A percentile compares a stretch with the other conserved stretches of the same genome.
These are phyloP conservation scores for Blastobotrys mokoenaii DNA, from an alignment of 805 yeast species.

Conservation along the genomic window DNA sequence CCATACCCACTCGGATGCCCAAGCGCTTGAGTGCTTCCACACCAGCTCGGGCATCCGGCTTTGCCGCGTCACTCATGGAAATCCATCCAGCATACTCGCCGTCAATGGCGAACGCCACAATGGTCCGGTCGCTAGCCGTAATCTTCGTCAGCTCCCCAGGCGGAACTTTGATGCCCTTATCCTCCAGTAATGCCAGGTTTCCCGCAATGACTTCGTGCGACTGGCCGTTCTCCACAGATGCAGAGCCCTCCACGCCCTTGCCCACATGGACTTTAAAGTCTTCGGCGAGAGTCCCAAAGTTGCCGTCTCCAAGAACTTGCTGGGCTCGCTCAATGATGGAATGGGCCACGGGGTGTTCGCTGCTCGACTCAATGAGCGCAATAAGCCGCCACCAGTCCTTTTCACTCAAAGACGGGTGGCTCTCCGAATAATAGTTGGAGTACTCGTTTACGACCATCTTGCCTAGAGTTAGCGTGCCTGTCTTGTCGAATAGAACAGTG, in stretches of 20 bases:
- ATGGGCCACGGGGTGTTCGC: slow-evolving; percentile 84
- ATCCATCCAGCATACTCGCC: slow-evolving; percentile 53
- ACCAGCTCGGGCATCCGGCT: slow-evolving; percentile 55
- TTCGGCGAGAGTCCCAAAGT: slow-evolving; percentile 6
- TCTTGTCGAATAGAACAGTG: slow-evolving; percentile 79
- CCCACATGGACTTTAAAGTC: slow-evolving; percentile 26
- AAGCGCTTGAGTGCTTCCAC: slow-evolving; percentile 43
- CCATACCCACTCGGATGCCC: slow-evolving; percentile 66
- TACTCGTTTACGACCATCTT: slow-evolving; percentile 43
- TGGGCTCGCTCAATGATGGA: slow-evolving; percentile 46
- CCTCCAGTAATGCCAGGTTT: background rate
- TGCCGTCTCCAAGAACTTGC: slow-evolving; percentile 3
- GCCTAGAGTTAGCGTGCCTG: slow-evolving; percentile 92
- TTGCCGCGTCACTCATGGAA: slow-evolving; percentile 59
- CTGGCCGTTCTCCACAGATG: slow-evolving; percentile 7
- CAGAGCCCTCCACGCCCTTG: slow-evolving; percentile 27
- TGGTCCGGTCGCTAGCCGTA: slow-evolving; percentile 32
- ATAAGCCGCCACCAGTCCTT: slow-evolving; percentile 42
- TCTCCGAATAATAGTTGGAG: slow-evolving; percentile 9
- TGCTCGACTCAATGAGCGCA: slow-evolving; percentile 52
- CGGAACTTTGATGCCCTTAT: background rate
- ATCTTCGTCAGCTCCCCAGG: background rate
- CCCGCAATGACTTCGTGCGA: slow-evolving; percentile 2
- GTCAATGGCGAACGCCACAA: slow-evolving; percentile 52
- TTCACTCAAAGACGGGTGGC: no score